A percentile compares a stretch with the other conserved stretches of the same genome.
phyloP scores from a whole-genome alignment of 208 protist genomes.

The Trypanosoma caninum region DNA sequence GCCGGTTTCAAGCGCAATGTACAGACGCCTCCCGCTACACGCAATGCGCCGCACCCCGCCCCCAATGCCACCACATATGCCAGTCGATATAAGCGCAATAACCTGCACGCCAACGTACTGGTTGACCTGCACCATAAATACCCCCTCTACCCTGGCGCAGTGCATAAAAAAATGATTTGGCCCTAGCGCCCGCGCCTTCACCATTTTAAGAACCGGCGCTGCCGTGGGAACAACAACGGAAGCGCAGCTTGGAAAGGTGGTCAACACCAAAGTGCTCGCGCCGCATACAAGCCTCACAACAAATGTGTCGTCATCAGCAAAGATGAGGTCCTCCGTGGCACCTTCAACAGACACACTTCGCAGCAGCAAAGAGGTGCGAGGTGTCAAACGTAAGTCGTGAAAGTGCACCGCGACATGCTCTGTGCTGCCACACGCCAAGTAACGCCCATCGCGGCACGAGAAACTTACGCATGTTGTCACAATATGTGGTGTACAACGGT shows the following conservation, averaged over 20 bases:
- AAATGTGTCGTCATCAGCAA: conserved; percentile 71
- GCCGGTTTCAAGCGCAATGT: conserved; percentile 60
- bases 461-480: conserved; percentile 48
- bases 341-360: conserved; percentile 44
- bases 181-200: conserved; percentile 44
- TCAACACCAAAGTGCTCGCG: conserved; percentile 37
- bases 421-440: conserved; percentile 55
- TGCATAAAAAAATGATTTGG: conserved; percentile 59
- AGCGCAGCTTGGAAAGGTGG: conserved; percentile 25
- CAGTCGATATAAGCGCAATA: conserved; percentile 57
- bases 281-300: conserved; percentile 51
- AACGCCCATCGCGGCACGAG: conserved; percentile 45
- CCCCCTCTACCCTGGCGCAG: conserved; percentile 48
- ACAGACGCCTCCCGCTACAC: conserved; percentile 62
- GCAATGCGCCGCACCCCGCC: conserved; percentile 48
- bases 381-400: conserved; percentile 47
- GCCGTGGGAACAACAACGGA: conserved; percentile 35
- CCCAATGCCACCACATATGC: conserved; percentile 60
- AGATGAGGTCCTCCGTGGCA: conserved; percentile 44
- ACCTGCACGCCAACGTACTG: conserved; percentile 65
- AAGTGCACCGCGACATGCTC: conserved; percentile 47
- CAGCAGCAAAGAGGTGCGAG: conserved; percentile 12
- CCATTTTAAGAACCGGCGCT: conserved; percentile 50
- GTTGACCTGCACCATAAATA: conserved; percentile 61
- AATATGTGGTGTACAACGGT: conserved; percentile 34